These are phyloP conservation scores for Leptographium flavum DNA, from an alignment of 2,329 filamentous ascomycete species.

Conservation along the genomic window DNA sequence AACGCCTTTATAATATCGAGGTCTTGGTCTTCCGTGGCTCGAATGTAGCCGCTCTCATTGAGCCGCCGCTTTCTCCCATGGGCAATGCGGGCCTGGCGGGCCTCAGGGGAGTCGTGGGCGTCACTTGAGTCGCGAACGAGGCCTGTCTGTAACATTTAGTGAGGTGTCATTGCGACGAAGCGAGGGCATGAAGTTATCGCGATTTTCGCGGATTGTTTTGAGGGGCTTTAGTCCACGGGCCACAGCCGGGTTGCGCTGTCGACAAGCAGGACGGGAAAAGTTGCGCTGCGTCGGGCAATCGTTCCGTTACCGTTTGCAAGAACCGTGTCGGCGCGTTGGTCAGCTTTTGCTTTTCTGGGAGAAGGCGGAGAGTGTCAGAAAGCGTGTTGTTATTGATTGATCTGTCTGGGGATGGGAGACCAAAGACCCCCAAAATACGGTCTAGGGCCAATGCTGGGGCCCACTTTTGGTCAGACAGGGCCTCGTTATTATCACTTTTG, in stretches of 20 bases:
- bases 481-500: no score
- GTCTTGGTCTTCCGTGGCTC: slow-evolving; percentile 2
- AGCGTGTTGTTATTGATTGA: no score
- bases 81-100: background rate
- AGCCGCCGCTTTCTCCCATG: slow-evolving; percentile 1
- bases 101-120: background rate
- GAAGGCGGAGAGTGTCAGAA: no score
- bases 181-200: background rate
- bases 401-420: no score
- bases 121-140: background rate
- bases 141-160: background rate
- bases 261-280: background rate
- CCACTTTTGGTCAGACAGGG: no score
- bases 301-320: background rate
- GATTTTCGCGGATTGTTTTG: background rate
- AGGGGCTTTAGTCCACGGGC: background rate
- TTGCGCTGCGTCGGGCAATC: background rate
- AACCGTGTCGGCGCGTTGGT: no score
- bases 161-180: background rate
- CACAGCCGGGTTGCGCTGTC: background rate
- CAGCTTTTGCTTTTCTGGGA: no score
- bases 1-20: slow-evolving; percentile 1
- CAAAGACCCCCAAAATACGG: no score
- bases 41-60: slow-evolving; percentile 1
- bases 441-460: background rate